These are phyloP conservation scores for Hypholoma sublateritium DNA, from an alignment of 768 basidiomycete genomes.

Conservation along the genomic window DNA sequence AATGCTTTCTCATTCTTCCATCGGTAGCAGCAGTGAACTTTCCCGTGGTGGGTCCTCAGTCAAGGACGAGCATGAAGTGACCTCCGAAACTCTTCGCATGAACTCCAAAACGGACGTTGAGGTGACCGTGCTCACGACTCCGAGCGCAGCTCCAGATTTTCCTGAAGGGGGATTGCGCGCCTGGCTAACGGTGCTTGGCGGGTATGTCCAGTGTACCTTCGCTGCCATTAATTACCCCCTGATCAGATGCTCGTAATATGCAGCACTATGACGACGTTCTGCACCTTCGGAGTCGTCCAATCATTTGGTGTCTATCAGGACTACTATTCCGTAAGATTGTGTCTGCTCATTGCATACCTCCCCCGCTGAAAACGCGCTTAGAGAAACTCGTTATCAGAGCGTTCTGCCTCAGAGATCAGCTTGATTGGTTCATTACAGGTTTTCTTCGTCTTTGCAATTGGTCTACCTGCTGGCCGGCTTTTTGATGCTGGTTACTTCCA, in stretches of 20 bases:
- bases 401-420: conserved; percentile 42
- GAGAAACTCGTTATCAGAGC: conserved; percentile 36
- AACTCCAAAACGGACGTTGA: conserved; percentile 10
- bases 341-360: not conserved
- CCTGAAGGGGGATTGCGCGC: conserved; percentile 46
- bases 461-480: conserved; percentile 41
- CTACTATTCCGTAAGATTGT: conserved; percentile 41
- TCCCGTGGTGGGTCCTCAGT: not conserved
- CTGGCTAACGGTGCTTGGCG: conserved; percentile 47
- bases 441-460: conserved; percentile 46
- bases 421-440: conserved; percentile 54
- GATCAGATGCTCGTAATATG: not conserved
- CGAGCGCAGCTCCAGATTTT: conserved; percentile 21
- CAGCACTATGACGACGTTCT: conserved; percentile 44
- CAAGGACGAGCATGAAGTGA: conserved; percentile 1
- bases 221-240: not conserved
- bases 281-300: conserved; percentile 49
- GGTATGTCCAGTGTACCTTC: conserved; percentile 28
- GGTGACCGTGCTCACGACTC: not conserved
- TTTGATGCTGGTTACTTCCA: conserved; percentile 54
- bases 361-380: conserved; percentile 11
- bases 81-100: conserved; percentile 7
- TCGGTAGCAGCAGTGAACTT: conserved; percentile 15
- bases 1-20: conserved; percentile 19
- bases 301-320: conserved; percentile 55